These are phyloP conservation scores for Blastomyces gilchristii DNA, from an alignment of 2,329 filamentous ascomycete species.

Conservation along the genomic window DNA sequence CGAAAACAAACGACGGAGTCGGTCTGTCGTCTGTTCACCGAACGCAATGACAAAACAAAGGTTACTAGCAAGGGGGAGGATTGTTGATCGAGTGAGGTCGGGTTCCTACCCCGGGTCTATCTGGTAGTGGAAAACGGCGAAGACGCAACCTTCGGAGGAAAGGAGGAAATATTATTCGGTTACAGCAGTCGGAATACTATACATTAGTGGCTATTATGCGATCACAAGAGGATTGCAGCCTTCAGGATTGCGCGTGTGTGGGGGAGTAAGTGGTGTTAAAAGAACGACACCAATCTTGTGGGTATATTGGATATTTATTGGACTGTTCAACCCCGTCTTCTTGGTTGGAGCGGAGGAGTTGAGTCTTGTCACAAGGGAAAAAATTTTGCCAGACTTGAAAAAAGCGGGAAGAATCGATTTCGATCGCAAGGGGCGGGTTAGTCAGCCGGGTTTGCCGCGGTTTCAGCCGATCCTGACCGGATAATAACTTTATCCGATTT, in stretches of 20 bases:
- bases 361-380: background rate
- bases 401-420: background rate
- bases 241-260: background rate
- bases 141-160: background rate
- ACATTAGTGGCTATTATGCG: background rate
- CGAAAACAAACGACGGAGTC: background rate
- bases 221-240: background rate
- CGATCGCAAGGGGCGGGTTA: background rate
- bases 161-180: background rate
- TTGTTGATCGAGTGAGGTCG: background rate
- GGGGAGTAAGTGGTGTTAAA: background rate
- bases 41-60: background rate
- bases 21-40: background rate
- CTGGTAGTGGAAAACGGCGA: background rate
- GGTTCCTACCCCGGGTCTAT: background rate
- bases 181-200: background rate
- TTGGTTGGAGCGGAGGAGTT: background rate
- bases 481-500: background rate
- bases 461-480: background rate
- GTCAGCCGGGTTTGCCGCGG: background rate
- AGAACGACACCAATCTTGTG: background rate
- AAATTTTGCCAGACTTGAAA: background rate
- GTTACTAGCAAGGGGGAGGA: background rate
- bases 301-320: background rate
- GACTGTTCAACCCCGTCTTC: background rate